Evolutionary conservation across 768 basidiomycete genomes (phyloP).

Genomic region (Peribolospora baueri): DNA sequence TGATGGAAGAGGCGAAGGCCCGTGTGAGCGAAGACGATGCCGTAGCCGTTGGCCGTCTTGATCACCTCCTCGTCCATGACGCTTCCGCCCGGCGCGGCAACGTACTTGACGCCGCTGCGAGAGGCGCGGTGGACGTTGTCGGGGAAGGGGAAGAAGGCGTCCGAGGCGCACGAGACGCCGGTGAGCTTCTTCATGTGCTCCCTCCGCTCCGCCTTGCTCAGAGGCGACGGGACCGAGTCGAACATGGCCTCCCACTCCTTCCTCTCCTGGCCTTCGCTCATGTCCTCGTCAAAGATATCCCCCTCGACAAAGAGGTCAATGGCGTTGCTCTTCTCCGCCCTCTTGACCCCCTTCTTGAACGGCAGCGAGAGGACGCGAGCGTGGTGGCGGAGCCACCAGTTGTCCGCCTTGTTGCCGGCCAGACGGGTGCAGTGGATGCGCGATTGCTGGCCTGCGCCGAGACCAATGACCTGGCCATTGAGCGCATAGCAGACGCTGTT

Average conservation of each 20-base stretch:
- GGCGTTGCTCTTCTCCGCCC: slow-evolving; percentile 94
- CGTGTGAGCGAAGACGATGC: slow-evolving; percentile 77
- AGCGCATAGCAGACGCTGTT: slow-evolving; percentile 93
- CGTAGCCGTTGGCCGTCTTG: slow-evolving; percentile 82
- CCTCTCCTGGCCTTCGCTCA: slow-evolving; percentile 67
- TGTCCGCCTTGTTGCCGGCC: slow-evolving; percentile 90
- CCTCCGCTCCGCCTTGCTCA: slow-evolving; percentile 45
- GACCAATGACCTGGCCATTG: slow-evolving; percentile 74
- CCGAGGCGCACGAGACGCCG: slow-evolving; percentile 76
- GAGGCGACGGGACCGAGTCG: slow-evolving; percentile 37
- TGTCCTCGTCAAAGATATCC: slow-evolving; percentile 26
- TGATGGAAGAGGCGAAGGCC: slow-evolving; percentile 74
- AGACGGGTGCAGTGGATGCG: slow-evolving; percentile 98
- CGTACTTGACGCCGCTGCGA: slow-evolving; percentile 74
- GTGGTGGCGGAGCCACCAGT: slow-evolving; percentile 98
- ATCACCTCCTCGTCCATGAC: slow-evolving; percentile 96
- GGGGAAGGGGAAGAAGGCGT: slow-evolving; percentile 99
- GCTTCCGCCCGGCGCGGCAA: slow-evolving; percentile 52
- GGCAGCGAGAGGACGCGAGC: slow-evolving; percentile 72
- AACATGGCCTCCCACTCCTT: slow-evolving; percentile 77
- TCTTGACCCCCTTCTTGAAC: slow-evolving; percentile 92
- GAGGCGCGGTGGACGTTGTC: slow-evolving; percentile 87
- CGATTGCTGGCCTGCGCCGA: slow-evolving; percentile 94
- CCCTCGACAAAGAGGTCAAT: slow-evolving; percentile 89
- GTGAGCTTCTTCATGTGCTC: slow-evolving; percentile 50